Percentiles rank a stretch among this genome's conserved stretches.
These are phyloP conservation scores for Thymus quinquecostatus DNA, from an alignment of 257 asterid genomes.

Conservation along the genomic window DNA sequence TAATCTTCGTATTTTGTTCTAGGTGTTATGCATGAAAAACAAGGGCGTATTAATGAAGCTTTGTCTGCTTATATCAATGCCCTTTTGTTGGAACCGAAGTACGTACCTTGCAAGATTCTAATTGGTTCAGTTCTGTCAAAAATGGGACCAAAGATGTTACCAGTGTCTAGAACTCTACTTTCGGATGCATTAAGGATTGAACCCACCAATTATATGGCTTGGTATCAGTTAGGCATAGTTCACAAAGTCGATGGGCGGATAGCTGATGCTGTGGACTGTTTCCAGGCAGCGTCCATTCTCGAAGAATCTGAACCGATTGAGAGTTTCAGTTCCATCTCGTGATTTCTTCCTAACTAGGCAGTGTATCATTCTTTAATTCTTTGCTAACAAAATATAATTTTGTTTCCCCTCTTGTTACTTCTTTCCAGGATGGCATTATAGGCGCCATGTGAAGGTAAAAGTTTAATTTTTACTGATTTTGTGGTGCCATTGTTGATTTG, in stretches of 20 bases:
- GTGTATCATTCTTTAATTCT: conserved; percentile 68
- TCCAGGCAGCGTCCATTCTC: conserved; percentile 96
- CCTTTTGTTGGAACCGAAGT: conserved; percentile 74
- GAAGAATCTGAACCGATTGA: conserved; percentile 90
- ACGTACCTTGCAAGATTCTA: conserved; percentile 82
- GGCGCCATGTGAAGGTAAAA: neutral
- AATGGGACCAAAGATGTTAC: conserved; percentile 73
- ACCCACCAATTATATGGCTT: conserved; percentile 83
- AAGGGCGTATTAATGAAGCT: conserved; percentile 62
- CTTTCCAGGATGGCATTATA: neutral
- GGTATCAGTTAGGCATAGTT: conserved; percentile 86
- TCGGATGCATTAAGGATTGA: conserved; percentile 88
- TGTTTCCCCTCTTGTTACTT: neutral
- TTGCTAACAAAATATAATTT: conserved; percentile 27
- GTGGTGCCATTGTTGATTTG: neutral
- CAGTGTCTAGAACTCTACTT: conserved; percentile 78
- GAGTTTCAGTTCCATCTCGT: conserved; percentile 70
- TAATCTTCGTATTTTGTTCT: conserved; percentile 22
- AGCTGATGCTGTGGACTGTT: conserved; percentile 92
- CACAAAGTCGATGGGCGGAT: conserved; percentile 84
- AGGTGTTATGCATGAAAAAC: conserved; percentile 80
- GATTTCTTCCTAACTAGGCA: conserved; percentile 26
- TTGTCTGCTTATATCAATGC: conserved; percentile 68
- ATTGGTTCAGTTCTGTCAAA: conserved; percentile 59
- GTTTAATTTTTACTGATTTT: neutral